A percentile compares a stretch with the other conserved stretches of the same genome.
These are phyloP conservation scores for Musa acuminata DNA, from an alignment of 176 grass and related monocot genomes.

Conservation along the genomic window DNA sequence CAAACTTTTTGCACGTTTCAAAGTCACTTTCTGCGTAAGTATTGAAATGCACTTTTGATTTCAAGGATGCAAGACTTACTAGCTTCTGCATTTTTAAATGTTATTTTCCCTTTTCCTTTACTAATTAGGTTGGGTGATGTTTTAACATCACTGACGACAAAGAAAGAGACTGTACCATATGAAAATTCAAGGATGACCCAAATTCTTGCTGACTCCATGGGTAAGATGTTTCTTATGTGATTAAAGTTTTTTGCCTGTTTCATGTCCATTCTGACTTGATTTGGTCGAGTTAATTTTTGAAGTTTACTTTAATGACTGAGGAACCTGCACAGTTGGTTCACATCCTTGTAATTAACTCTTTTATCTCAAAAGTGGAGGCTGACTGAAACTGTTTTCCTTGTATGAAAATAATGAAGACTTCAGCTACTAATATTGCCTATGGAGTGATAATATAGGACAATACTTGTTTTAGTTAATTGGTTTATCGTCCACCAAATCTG, in stretches of 20 bases:
- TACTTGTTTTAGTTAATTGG: too few relatives aligned
- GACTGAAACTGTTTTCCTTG: too few relatives aligned
- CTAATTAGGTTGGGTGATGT: constrained; percentile 85
- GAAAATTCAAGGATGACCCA: constrained; percentile 87
- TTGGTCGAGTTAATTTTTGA: not conserved
- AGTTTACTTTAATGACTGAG: not conserved
- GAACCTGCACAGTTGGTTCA: not conserved
- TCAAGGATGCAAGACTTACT: constrained; percentile 12
- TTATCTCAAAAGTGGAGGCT: not conserved
- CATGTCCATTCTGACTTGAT: not conserved
- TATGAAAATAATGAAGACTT: too few relatives aligned
- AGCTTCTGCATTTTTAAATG: not conserved
- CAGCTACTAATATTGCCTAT: too few relatives aligned
- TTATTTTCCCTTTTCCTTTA: constrained; percentile 2
- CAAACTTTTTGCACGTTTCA: constrained; percentile 86
- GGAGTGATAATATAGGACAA: too few relatives aligned
- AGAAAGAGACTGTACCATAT: constrained; percentile 64
- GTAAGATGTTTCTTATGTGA: constrained; percentile 33
- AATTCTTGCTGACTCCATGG: constrained; percentile 83
- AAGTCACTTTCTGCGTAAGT: constrained; percentile 98
- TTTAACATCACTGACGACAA: constrained; percentile 75
- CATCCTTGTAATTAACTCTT: not conserved
- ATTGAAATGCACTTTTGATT: not conserved
- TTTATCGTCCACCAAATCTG: too few relatives aligned
- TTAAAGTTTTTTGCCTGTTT: not conserved